Conservation (phyloP, 139 green algal species). For the Coccomyxa sp. region DNA sequence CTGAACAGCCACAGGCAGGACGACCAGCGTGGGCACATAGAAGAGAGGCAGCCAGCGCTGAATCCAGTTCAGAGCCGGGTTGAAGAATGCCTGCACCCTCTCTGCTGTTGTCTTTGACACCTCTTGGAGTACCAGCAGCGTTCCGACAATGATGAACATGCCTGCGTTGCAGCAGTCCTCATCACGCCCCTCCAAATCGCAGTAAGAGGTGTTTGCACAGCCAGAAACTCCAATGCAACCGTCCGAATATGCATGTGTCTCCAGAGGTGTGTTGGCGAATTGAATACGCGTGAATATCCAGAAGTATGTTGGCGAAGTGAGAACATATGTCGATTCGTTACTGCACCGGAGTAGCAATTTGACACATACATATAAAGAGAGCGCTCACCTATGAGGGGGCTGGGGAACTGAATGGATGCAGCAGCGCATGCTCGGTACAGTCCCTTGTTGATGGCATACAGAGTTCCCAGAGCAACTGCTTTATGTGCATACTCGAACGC, state of each 20-base stretch:
- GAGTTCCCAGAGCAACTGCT: neutral
- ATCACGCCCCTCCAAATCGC: neutral
- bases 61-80: constrained; percentile 75
- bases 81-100: constrained; percentile 41
- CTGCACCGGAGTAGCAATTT: neutral
- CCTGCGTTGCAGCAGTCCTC: constrained; percentile 1
- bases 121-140: neutral
- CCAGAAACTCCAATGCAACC: neutral
- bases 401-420: constrained; percentile 12
- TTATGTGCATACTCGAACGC: neutral
- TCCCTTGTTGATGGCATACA: neutral
- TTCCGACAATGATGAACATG: constrained; percentile 27
- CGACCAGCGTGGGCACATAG: constrained; percentile 82
- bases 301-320: neutral
- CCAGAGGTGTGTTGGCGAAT: too few species aligned
- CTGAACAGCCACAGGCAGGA: constrained; percentile 66
- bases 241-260: neutral
- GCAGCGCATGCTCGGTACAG: neutral
- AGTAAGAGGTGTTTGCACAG: neutral
- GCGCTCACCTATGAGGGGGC: constrained; percentile 14
- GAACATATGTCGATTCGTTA: neutral
- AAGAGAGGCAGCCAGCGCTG: constrained; percentile 83
- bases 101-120: constrained; percentile 14
- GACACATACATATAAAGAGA: neutral
- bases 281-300: neutral